Conservation (phyloP, 2,329 filamentous ascomycete genomes). For the Sclerotinia sclerotiorum region DNA sequence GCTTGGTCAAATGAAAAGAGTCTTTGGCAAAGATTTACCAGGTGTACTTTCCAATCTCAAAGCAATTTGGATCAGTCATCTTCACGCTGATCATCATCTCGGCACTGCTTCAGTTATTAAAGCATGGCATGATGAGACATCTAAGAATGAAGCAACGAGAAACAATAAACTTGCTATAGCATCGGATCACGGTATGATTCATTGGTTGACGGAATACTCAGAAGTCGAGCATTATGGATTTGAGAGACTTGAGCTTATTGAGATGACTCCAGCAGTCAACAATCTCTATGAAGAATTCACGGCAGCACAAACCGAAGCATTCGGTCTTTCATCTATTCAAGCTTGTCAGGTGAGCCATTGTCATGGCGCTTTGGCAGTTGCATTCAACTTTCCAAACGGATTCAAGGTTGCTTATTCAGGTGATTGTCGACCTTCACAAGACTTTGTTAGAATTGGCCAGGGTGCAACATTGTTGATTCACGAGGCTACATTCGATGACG, state of each 20-base stretch:
- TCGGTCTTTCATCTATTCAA: constrained; percentile 66
- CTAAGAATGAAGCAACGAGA: constrained; percentile 44
- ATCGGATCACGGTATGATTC: constrained; percentile 68
- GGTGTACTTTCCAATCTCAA: constrained; percentile 76
- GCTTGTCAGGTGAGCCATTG: constrained; percentile 76
- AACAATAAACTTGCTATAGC: constrained; percentile 60
- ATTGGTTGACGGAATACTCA: constrained; percentile 77
- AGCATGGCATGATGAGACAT: constrained; percentile 66
- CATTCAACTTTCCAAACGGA: constrained; percentile 73
- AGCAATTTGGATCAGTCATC: constrained; percentile 88
- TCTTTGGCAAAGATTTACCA: constrained; percentile 65
- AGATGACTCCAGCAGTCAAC: constrained; percentile 25
- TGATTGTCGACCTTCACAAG: constrained; percentile 77
- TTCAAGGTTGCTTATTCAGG: constrained; percentile 93
- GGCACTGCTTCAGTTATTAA: constrained; percentile 79
- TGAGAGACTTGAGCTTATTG: constrained; percentile 44
- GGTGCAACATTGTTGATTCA: constrained; percentile 84
- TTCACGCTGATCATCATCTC: constrained; percentile 95
- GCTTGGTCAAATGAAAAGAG: constrained; percentile 77
- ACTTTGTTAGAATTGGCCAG: constrained; percentile 69
- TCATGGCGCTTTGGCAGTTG: constrained; percentile 71
- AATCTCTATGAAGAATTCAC: constrained; percentile 41
- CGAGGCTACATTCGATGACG: constrained; percentile 94
- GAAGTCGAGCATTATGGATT: constrained; percentile 76
- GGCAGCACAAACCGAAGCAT: constrained; percentile 47